Base-by-base conservation (phyloP, 495 filamentous ascomycete species). In the Penicilliopsis zonata region DNA sequence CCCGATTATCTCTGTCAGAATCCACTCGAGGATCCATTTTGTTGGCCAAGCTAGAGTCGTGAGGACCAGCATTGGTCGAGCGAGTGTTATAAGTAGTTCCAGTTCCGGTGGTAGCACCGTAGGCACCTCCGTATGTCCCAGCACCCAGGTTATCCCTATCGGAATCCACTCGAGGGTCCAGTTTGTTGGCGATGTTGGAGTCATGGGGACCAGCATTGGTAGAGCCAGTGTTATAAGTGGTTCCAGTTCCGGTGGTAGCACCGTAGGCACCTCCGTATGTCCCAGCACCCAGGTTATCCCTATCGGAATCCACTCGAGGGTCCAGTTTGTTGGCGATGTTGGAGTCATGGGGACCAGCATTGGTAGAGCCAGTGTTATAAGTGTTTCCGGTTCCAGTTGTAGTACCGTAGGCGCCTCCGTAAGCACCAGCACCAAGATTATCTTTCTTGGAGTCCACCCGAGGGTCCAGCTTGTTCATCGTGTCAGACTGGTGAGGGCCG, bases 101-200 rank as follows among this genome's bases (percentile, higher is more conserved):
- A 8, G 26, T 8, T 24, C 21, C 21, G 12, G 26, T 28, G 9
- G 5, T 13, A 13, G 26, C 26, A 5, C 7, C 7, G 26, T 28
- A 28, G 5, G 7, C 26, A 28, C 26, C 26, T 9, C 13, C 48
- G 49, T 44, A 6, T 23, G 21, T 6, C 6, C 6, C 21, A 23
- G 21, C 21, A 23, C 21, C n/a, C n/a, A 9, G 25, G 25, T 27
- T 31, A 36, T 43, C 65, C 3, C 52, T 42, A 31, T 59, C 59
- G 18, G 35, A 40, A 17, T 59, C 68, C 15, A 73, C 59, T 17
- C 56, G 53, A 20, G 73, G 73, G 41, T 75, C 70, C 7, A 51
- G 37, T 44, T 67, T 67, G 42, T 70, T 70, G 30, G 47, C 46
- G 1, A 58, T 5, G 12, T 57, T 55, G 10, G 50, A 52, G 7